Evolutionary conservation across 805 yeast species (phyloP).

Genomic region (Myxozyma neotropica): DNA sequence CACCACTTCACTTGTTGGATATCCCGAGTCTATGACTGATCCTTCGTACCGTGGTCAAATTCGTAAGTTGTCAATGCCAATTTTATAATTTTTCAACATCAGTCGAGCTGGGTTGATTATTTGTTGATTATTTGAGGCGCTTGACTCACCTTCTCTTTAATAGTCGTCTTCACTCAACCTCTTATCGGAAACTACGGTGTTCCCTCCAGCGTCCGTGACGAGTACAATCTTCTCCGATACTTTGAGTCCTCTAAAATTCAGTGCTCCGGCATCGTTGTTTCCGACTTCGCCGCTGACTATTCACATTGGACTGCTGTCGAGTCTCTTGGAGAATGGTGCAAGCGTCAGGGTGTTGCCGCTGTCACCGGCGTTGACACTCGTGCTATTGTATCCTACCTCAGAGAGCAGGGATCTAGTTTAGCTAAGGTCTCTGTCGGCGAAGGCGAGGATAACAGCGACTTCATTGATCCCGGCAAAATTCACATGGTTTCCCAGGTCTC

Average conservation of each 20-base stretch:
- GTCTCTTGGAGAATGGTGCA: constrained; percentile 92
- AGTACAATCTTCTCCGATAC: constrained; percentile 81
- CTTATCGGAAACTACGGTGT: constrained; percentile 98
- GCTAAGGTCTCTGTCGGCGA: constrained; percentile 90
- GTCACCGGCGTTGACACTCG: constrained; percentile 98
- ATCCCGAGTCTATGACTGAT: constrained; percentile 96
- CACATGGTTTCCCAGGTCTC: constrained; percentile 92
- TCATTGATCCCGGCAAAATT: constrained; percentile 88
- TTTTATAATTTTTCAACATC: too few species aligned
- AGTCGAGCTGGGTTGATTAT: too few species aligned
- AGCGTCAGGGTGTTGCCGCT: constrained; percentile 93
- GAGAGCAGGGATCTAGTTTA: constrained; percentile 94
- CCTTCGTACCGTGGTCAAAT: constrained; percentile 99
- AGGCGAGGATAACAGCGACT: constrained; percentile 48
- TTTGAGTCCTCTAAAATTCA: constrained; percentile 91
- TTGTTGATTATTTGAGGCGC: too few species aligned
- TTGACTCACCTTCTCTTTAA: neutral
- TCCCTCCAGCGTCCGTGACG: constrained; percentile 83
- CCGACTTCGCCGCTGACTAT: constrained; percentile 91
- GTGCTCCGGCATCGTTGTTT: constrained; percentile 94
- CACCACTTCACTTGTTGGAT: constrained; percentile 99
- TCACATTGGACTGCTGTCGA: constrained; percentile 99
- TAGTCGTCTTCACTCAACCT: constrained; percentile 89
- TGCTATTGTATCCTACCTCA: constrained; percentile 84
- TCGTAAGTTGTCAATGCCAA: constrained; percentile 35